Percentiles rank a stretch among this genome's conserved stretches.
Conservation (phyloP, 169 alveolate genomes). For the Amoebophrya sp. region DNA sequence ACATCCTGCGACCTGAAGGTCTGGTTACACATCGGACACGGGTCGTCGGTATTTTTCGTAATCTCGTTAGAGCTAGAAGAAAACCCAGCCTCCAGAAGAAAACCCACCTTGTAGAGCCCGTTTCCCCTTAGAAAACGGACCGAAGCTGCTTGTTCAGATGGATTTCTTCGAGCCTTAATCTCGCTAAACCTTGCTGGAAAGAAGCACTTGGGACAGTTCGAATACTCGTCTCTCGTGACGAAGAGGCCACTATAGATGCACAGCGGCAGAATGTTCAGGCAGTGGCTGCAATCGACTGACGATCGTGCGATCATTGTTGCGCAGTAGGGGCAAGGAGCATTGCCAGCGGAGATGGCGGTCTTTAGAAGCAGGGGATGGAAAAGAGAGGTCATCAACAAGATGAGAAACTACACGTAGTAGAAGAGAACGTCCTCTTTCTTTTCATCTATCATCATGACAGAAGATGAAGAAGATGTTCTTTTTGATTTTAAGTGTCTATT, state of each 20-base stretch:
- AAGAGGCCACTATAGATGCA: constrained; percentile 44
- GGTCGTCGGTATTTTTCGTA: neutral
- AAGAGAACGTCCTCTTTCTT: constrained; percentile 35
- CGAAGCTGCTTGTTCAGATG: too few relatives aligned
- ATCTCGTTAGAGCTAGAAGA: constrained; percentile 25
- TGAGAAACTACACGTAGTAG: too few relatives aligned
- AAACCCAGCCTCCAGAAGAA: too few relatives aligned
- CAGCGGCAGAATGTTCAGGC: constrained; percentile 46
- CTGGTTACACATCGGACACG: neutral
- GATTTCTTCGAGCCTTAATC: too few relatives aligned
- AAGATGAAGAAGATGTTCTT: neutral
- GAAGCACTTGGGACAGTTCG: constrained; percentile 34
- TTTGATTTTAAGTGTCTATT: too few relatives aligned
- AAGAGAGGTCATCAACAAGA: too few relatives aligned
- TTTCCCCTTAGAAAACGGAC: too few relatives aligned
- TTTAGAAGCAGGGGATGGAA: too few relatives aligned
- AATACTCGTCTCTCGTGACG: constrained; percentile 40
- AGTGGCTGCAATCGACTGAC: constrained; percentile 15
- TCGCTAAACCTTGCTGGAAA: constrained; percentile 35
- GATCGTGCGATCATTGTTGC: neutral
- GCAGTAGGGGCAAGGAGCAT: neutral
- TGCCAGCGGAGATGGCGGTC: too few relatives aligned
- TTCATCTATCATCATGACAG: neutral
- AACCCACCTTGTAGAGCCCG: too few relatives aligned
- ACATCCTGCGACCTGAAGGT: neutral